Conservation (phyloP, 2,329 filamentous ascomycete genomes). For the Xylariaceae sp. region DNA sequence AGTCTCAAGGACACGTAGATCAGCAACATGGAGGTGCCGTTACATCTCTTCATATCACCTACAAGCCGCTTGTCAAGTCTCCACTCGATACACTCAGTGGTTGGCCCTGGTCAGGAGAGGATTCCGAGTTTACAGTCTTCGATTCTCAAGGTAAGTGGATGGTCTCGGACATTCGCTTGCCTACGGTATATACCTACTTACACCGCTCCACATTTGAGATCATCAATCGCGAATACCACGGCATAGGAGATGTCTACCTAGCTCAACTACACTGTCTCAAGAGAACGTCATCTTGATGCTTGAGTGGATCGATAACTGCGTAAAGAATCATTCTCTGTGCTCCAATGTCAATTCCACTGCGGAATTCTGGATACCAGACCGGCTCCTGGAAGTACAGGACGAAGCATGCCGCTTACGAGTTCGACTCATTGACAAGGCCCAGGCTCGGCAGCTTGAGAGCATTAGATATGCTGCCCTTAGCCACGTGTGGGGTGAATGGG, state of each 20-base stretch:
- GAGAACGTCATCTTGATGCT: constrained; percentile 13
- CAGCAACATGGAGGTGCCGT: constrained; percentile 10
- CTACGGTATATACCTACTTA: no score
- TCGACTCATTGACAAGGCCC: constrained; percentile 12
- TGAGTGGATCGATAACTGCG: constrained; percentile 13
- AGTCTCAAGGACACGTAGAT: no score
- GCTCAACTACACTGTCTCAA: constrained; percentile 7
- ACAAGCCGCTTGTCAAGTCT: constrained; percentile 2
- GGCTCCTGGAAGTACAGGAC: constrained; percentile 12
- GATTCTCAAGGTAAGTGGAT: constrained; percentile 15
- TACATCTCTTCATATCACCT: constrained; percentile 5
- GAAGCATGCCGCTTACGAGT: background rate
- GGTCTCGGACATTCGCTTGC: background rate
- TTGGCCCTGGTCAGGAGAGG: constrained; percentile 4
- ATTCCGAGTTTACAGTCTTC: constrained; percentile 12
- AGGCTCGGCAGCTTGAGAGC: background rate
- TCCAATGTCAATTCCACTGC: background rate
- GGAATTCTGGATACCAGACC: constrained; percentile 11
- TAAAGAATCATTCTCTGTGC: constrained; percentile 8
- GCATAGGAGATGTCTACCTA: constrained; percentile 9
- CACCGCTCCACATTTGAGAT: constrained; percentile 3
- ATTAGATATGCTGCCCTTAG: constrained; percentile 15
- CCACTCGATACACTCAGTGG: constrained; percentile 2
- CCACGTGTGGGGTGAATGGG: constrained; percentile 18
- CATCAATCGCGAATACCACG: constrained; percentile 1